phyloP scores from a whole-genome alignment of 306 rosid species.

The Dryas drummondii region DNA sequence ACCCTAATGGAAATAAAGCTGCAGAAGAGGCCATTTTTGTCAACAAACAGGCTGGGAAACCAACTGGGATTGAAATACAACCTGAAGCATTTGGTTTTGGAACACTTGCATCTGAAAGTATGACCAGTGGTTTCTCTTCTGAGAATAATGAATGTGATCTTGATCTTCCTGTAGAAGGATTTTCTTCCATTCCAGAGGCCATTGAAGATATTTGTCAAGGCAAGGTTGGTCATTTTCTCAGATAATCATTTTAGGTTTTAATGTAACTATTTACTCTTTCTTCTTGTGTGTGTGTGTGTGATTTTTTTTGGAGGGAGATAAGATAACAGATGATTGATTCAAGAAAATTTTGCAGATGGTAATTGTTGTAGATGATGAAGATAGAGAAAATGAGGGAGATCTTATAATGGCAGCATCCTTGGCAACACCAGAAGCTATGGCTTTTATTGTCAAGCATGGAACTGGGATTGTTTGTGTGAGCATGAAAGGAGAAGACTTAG shows the following conservation, averaged over 20 bases:
- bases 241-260: not conserved
- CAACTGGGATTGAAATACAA: conserved; percentile 25
- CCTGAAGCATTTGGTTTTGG: conserved; percentile 34
- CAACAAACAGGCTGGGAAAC: not conserved
- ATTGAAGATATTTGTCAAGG: conserved; percentile 83
- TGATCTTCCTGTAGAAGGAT: conserved; percentile 62
- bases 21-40: too few species aligned
- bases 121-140: conserved; percentile 21
- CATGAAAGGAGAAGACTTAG: conserved; percentile 77
- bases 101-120: conserved; percentile 31
- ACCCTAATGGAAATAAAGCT: not conserved
- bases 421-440: conserved; percentile 90
- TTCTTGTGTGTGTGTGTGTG: not conserved
- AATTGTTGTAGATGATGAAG: conserved; percentile 84
- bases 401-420: conserved; percentile 84
- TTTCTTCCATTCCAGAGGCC: conserved; percentile 77
- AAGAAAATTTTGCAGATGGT: conserved; percentile 60
- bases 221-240: conserved; percentile 52
- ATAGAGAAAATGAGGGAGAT: conserved; percentile 91
- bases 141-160: conserved; percentile 47
- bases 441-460: conserved; percentile 85
- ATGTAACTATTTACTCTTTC: not conserved
- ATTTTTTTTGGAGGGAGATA: conserved; percentile 4
- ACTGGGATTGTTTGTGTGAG: conserved; percentile 84
- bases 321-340: conserved; percentile 20